These are phyloP conservation scores for Gossypium mustelinum DNA, from an alignment of 345 rosid genomes.

Conservation along the genomic window DNA sequence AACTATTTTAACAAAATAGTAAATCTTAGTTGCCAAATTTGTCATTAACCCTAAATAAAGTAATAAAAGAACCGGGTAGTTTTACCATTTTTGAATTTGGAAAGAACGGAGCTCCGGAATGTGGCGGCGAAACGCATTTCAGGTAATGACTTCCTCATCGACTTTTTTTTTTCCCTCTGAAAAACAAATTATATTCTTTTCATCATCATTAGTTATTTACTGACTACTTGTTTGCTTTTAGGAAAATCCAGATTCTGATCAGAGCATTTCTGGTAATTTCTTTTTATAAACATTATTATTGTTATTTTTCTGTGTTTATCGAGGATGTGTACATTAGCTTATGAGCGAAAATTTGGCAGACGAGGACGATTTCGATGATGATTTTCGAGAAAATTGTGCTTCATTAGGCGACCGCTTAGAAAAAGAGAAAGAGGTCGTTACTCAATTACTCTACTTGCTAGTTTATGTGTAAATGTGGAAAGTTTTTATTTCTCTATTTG, in stretches of 20 bases:
- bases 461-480: background rate
- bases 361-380: slow-evolving; percentile 45
- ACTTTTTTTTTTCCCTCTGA: background rate
- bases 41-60: background rate
- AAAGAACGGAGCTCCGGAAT: slow-evolving; percentile 17
- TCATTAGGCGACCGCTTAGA: slow-evolving; percentile 27
- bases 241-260: slow-evolving; percentile 57
- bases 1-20: background rate
- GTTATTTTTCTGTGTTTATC: background rate
- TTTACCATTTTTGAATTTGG: background rate
- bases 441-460: background rate
- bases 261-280: slow-evolving; percentile 67
- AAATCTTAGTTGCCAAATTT: too few relatives aligned
- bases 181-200: background rate
- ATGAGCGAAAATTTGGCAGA: slow-evolving; percentile 30
- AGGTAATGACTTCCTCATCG: slow-evolving; percentile 20
- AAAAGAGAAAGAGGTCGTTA: slow-evolving; percentile 34
- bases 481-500: background rate
- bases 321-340: background rate
- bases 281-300: background rate
- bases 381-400: slow-evolving; percentile 33
- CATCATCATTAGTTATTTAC: background rate
- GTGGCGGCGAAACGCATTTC: slow-evolving; percentile 53
- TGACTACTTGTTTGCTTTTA: slow-evolving; percentile 11
- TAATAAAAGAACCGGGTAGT: background rate